Base-by-base conservation (phyloP, 2,329 filamentous ascomycete genomes). In the Escovopsis weberi region DNA sequence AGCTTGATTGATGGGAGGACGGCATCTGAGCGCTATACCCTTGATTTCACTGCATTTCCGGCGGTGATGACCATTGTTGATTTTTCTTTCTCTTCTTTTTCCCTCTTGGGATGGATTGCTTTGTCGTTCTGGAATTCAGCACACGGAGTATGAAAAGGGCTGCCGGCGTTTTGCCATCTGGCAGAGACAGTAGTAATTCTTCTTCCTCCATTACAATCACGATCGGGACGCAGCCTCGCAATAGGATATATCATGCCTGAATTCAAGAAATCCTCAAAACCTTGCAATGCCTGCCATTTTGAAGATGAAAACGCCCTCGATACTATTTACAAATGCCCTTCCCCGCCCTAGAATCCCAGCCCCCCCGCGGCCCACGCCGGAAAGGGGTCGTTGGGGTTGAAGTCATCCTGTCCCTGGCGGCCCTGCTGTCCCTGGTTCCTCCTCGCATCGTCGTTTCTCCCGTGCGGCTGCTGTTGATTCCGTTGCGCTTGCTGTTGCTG, bases 321-420 rank as follows among this genome's bases (percentile, higher is more conserved):
- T 48, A 41, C 37, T 40, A 41, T 39, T 40, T 48, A 47, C 40
- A 39, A 39, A 48, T 38, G 44, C 35, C 18, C 33, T n/a, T 40
- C 39, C 19, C 46, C 23, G 6, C 23, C 4, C 46, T 53, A 62
- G 50, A 62, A 38, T 6, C 56, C 60, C 41, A 62, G 48, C 2
- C 59, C 60, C 39, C 59, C 60, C 4, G 54, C 61, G 12, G 59
- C 59, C 61, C 60, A 64, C 12, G 50, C 59, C 8, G 56, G 53
- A 43, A 63, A 61, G 12, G 47, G 51, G 36, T 56, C 56, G 34
- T 50, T 46, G 11, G 39, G 49, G 48, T 38, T 53, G 18, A 28
- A 42, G 26, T 51, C 51, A 12, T 52, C 53, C n/a, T 50, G 51
- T 33, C 44, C 46, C 26, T 47, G 51, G 32, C 50, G 50, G 7